Evolutionary conservation across 2,329 filamentous ascomycete species (phyloP).

Genomic region (Aspergillus clavatus): DNA sequence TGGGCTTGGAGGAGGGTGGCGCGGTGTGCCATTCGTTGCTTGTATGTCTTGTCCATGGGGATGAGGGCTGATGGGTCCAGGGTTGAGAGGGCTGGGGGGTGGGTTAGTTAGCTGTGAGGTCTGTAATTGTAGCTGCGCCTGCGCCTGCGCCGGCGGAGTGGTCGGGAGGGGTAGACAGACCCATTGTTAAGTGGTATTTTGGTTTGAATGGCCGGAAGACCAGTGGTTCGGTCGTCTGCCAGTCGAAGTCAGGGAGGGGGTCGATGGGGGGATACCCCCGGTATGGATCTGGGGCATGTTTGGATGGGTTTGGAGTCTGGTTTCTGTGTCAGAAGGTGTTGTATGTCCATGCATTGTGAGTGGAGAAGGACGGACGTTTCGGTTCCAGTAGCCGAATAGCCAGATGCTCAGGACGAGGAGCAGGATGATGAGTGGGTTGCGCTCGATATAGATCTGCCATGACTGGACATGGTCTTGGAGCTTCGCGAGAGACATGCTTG

Average conservation of each 20-base stretch:
- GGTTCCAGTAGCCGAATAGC: conserved; percentile 10
- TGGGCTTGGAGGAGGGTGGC: conserved; percentile 44
- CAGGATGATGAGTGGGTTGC: conserved; percentile 1
- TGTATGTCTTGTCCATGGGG: conserved; percentile 57
- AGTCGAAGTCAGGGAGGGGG: conserved; percentile 48
- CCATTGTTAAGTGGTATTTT: conserved; percentile 61
- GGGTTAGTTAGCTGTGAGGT: conserved; percentile 4
- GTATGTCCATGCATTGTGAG: no score
- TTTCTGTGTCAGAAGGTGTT: background rate
- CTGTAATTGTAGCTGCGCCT: no score
- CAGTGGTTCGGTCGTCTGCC: conserved; percentile 48
- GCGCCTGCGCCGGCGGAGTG: no score
- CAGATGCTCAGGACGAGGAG: conserved; percentile 6
- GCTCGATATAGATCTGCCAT: conserved; percentile 2
- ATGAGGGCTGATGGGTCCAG: conserved; percentile 52
- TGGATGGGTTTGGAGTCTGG: conserved; percentile 1
- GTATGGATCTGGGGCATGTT: background rate
- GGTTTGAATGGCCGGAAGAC: conserved; percentile 56
- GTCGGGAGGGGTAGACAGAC: conserved; percentile 33
- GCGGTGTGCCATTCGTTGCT: conserved; percentile 48
- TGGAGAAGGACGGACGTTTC: background rate
- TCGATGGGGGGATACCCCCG: conserved; percentile 26
- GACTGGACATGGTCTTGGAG: background rate
- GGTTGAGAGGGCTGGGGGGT: conserved; percentile 50
- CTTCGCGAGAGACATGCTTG: background rate